Evolutionary conservation across 2,329 filamentous ascomycete genomes (phyloP).

Genomic region (Chaetothyriales sp.): DNA sequence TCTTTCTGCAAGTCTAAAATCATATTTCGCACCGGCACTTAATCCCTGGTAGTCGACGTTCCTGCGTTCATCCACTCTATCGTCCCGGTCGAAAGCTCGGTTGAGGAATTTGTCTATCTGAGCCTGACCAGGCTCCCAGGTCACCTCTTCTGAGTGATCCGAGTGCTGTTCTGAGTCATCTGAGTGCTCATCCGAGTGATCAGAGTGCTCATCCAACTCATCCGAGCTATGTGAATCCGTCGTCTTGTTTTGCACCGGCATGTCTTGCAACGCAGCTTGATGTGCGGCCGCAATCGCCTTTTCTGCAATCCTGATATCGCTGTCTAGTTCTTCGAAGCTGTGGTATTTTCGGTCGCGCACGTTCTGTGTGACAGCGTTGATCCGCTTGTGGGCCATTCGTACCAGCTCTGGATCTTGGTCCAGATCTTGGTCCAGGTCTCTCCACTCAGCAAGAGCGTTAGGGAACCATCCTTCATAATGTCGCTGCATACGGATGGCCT

Average conservation of each 20-base stretch:
- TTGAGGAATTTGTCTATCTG: neutral
- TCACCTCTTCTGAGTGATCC: too few species aligned
- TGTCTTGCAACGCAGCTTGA: neutral
- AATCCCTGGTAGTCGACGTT: neutral
- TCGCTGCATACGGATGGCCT: neutral
- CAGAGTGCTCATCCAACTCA: too few species aligned
- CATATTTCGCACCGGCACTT: neutral
- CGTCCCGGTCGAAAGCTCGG: neutral
- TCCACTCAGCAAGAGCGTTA: neutral
- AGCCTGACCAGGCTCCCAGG: neutral
- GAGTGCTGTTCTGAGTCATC: too few species aligned
- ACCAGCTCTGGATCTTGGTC: neutral
- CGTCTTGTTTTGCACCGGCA: too few species aligned
- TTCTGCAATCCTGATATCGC: neutral
- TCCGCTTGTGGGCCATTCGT: neutral
- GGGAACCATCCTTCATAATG: neutral
- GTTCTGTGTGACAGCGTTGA: neutral
- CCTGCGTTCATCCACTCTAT: neutral
- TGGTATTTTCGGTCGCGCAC: neutral
- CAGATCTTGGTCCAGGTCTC: neutral
- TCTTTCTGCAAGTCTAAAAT: neutral
- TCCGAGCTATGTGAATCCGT: too few species aligned
- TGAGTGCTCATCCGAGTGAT: too few species aligned
- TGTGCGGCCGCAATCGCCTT: neutral
- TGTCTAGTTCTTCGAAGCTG: neutral